These are phyloP conservation scores for Candida mesenterica DNA, from an alignment of 1,139 yeast species.

Conservation along the genomic window DNA sequence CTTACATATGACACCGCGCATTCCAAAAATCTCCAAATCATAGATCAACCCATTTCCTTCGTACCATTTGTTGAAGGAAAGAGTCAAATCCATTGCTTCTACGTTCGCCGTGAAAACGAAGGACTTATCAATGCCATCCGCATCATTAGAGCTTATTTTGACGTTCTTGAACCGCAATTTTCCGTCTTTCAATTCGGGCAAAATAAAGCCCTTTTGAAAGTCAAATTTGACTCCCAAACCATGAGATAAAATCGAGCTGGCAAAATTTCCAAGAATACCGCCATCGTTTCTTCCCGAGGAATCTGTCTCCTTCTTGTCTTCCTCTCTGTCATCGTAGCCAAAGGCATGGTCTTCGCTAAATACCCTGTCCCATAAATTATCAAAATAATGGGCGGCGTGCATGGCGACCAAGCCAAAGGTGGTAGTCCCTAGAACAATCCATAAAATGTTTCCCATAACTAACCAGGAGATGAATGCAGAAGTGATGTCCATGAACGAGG, in stretches of 20 bases:
- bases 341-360: slow-evolving; percentile 2
- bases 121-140: slow-evolving; percentile 9
- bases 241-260: slow-evolving; percentile 38
- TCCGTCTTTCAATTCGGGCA: slow-evolving; percentile 57
- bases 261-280: slow-evolving; percentile 29
- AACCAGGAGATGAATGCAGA: slow-evolving; percentile 60
- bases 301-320: slow-evolving; percentile 16
- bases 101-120: slow-evolving; percentile 39
- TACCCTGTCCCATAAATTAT: slow-evolving; percentile 27
- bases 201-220: slow-evolving; percentile 35
- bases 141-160: slow-evolving; percentile 28
- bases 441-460: slow-evolving; percentile 52
- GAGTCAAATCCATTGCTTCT: slow-evolving; percentile 54
- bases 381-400: slow-evolving; percentile 46
- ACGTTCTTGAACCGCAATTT: slow-evolving; percentile 60
- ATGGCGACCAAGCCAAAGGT: slow-evolving; percentile 57
- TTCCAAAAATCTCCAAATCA: slow-evolving; percentile 60
- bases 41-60: slow-evolving; percentile 65
- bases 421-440: slow-evolving; percentile 66
- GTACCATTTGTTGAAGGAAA: slow-evolving; percentile 69
- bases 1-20: slow-evolving; percentile 49
- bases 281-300: slow-evolving; percentile 11
- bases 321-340: slow-evolving; percentile 13
- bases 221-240: slow-evolving; percentile 40
- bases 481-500: slow-evolving; percentile 51